Evolutionary conservation across 2,329 filamentous ascomycete genomes (phyloP), one percentile per base, ranked within the genome.

Genomic region (Lecanicillium sp.): DNA sequence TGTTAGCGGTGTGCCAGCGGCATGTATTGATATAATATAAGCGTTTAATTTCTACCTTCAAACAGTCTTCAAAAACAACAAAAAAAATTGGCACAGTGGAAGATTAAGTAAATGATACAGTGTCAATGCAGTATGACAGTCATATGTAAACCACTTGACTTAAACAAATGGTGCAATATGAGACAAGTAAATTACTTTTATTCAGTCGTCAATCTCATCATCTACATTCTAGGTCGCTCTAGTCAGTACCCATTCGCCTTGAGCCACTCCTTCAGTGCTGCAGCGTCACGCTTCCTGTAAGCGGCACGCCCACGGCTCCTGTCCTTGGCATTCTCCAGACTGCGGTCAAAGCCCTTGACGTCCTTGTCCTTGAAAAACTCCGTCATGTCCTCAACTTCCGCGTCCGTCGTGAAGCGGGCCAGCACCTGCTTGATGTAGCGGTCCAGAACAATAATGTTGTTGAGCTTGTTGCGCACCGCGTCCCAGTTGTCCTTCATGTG

Each of bases 281-380:
- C 70, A 41, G 78, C 71, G 58, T 96, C 92, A 40, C 92, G 75
- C 59, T 79, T 68, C 57, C 80, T 80, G 68, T 95, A 98, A 29
- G 78, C 78, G 4, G 87, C 87, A 52, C 89, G 82, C 9, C 84
- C 86, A 30, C 80, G 76, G 48, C 96, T 85, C 45, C 82, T 88
- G 58, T 96, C 92, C 57, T 81, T 80, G 45, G 90, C 82, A 48
- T 94, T 86, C 48, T 83, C 81, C 37, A 98, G 64, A 4, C 86
- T 89, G 40, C 92, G 80, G 58, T 94, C 85, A 60, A 89, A 96
- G 35, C 80, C 84, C 52, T 78, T 78, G 14, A 84, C 90, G 54
- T 96, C 85, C 69, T 90, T 94, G 52, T 75, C 74, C 51, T 75
- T 71, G 69, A 96, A 98, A 71, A 98, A 98, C 3, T 64, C 59